phyloP scores from a whole-genome alignment of 2,329 filamentous ascomycete genomes.

The Penicillium glabrum region DNA sequence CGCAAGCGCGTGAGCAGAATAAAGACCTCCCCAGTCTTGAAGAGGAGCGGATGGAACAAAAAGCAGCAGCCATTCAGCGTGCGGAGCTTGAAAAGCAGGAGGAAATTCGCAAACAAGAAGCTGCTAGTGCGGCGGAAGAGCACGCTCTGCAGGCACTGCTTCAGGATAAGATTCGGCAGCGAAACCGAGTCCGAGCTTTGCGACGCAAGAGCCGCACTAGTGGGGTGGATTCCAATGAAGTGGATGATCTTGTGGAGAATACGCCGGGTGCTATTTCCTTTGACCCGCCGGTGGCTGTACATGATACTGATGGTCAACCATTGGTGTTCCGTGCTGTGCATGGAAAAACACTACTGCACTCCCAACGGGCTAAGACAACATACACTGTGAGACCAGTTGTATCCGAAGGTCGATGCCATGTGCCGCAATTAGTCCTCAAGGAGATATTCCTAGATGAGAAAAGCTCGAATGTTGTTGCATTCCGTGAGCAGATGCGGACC shows the following conservation, averaged over 20 bases:
- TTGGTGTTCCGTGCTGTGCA: slow-evolving; percentile 70
- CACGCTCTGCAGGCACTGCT: slow-evolving; percentile 39
- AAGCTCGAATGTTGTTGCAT: slow-evolving; percentile 59
- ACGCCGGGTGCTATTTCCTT: slow-evolving; percentile 42
- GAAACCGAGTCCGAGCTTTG: slow-evolving; percentile 38
- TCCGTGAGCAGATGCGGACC: slow-evolving; percentile 73
- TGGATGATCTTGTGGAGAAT: slow-evolving; percentile 32
- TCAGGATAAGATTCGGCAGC: slow-evolving; percentile 40
- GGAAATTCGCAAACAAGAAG: slow-evolving; percentile 43
- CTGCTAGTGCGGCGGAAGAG: slow-evolving; percentile 43
- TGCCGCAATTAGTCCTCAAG: slow-evolving; percentile 70
- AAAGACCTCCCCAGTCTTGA: slow-evolving; percentile 80
- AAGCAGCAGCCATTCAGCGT: slow-evolving; percentile 64
- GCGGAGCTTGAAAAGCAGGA: slow-evolving; percentile 54
- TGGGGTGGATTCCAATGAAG: slow-evolving; percentile 30
- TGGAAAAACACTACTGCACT: slow-evolving; percentile 65
- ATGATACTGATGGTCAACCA: slow-evolving; percentile 62
- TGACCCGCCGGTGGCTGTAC: slow-evolving; percentile 52
- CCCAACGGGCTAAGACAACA: slow-evolving; percentile 63
- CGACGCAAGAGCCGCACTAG: slow-evolving; percentile 40
- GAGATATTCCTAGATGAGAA: slow-evolving; percentile 62
- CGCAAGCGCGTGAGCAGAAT: slow-evolving; percentile 71
- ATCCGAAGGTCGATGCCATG: slow-evolving; percentile 54
- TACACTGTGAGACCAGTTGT: slow-evolving; percentile 71
- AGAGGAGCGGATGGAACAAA: slow-evolving; percentile 81